Evolutionary conservation across 1,284 basidiomycete species (phyloP).

Genomic region (Pseudomicrostroma phylloplanum): DNA sequence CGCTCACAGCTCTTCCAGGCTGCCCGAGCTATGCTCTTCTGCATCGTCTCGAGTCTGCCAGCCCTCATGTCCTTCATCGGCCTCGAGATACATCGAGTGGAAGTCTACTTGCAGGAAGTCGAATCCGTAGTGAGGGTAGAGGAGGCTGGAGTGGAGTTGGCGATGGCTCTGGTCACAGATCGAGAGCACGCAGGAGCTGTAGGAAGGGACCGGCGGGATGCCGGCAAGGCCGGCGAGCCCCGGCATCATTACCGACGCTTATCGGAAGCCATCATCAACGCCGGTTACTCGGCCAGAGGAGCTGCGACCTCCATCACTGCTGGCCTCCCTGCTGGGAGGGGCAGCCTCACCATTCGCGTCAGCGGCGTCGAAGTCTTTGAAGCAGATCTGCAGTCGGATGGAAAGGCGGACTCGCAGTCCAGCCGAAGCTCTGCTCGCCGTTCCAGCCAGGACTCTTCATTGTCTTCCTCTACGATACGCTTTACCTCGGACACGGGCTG

Average conservation of each 20-base stretch:
- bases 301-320: conserved; percentile 29
- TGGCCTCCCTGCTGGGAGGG: conserved; percentile 30
- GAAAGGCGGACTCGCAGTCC: no score
- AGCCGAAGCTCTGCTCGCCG: no score
- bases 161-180: conserved; percentile 20
- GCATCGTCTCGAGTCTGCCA: conserved; percentile 32
- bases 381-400: conserved; percentile 7
- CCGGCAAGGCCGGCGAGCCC: neutral
- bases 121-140: conserved; percentile 27
- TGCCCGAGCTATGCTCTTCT: conserved; percentile 25
- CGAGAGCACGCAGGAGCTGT: neutral
- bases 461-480: neutral
- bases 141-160: conserved; percentile 25
- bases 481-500: conserved; percentile 35
- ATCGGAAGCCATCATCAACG: conserved; percentile 4
- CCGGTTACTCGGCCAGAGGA: conserved; percentile 29
- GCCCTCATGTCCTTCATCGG: conserved; percentile 36
- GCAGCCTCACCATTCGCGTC: conserved; percentile 21
- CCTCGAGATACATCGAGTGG: conserved; percentile 33
- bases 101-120: conserved; percentile 28
- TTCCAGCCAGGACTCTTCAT: no score
- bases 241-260: neutral
- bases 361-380: conserved; percentile 34
- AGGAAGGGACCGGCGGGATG: neutral
- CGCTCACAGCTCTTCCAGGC: conserved; percentile 14